A percentile compares a stretch with the other conserved stretches of the same genome.
Conservation (phyloP, 2,329 filamentous ascomycete genomes). For the Aureobasidium namibiae region DNA sequence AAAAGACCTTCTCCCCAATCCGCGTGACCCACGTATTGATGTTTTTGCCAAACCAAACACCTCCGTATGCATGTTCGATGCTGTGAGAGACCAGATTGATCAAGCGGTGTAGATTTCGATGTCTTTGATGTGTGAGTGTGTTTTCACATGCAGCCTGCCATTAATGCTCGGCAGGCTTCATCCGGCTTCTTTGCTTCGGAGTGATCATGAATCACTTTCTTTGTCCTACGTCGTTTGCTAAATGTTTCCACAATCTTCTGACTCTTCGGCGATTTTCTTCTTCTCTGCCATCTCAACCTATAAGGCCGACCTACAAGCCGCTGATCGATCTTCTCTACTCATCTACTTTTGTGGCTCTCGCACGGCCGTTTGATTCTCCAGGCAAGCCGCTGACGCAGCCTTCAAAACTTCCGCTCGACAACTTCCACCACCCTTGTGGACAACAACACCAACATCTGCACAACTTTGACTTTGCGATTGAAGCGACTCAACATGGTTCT, state of each 20-base stretch:
- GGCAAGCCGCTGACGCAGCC: slow-evolving; percentile 13
- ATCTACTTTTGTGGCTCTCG: slow-evolving; percentile 4
- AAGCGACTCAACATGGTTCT: slow-evolving; percentile 27
- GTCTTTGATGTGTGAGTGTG: not conserved
- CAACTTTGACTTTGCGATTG: not conserved
- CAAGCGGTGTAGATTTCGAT: not conserved
- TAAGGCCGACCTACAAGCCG: not conserved
- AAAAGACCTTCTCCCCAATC: not conserved
- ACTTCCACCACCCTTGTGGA: slow-evolving; percentile 8
- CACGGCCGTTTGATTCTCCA: not conserved
- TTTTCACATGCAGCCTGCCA: slow-evolving; percentile 4
- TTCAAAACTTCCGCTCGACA: slow-evolving; percentile 4
- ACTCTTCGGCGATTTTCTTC: not conserved
- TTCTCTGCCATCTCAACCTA: not conserved
- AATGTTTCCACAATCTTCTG: not conserved
- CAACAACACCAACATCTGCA: not conserved
- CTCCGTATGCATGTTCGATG: too few species aligned
- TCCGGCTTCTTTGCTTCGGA: not conserved
- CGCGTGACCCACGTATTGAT: not conserved
- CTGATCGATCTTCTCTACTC: not conserved
- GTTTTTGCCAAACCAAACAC: not conserved
- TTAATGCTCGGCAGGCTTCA: not conserved
- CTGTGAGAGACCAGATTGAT: not conserved
- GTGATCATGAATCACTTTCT: not conserved
- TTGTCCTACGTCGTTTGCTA: not conserved